These are phyloP conservation scores for Aspergillus awamori DNA, from an alignment of 2,329 filamentous ascomycete species.

Conservation along the genomic window DNA sequence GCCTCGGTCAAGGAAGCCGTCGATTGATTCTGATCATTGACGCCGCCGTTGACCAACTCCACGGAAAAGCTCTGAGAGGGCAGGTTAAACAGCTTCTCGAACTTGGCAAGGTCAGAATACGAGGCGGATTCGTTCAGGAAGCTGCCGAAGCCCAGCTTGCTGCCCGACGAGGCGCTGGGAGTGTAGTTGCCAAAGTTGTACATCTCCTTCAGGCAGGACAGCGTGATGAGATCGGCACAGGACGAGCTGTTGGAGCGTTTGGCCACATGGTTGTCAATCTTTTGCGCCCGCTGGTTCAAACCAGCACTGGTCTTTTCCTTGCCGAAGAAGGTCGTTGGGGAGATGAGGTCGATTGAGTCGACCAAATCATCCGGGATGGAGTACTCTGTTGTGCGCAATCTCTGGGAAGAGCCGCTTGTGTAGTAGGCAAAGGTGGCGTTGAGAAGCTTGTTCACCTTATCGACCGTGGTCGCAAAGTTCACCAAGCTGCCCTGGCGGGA, in stretches of 20 bases:
- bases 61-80: constrained; percentile 39
- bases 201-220: constrained; percentile 51
- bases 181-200: constrained; percentile 55
- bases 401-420: constrained; percentile 40
- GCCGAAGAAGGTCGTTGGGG: constrained; percentile 57
- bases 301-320: constrained; percentile 27
- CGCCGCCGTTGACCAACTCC: constrained; percentile 44
- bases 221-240: constrained; percentile 44
- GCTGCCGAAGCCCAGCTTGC: constrained; percentile 54
- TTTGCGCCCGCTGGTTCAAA: neutral
- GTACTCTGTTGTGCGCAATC: constrained; percentile 48
- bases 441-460: constrained; percentile 51
- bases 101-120: constrained; percentile 49
- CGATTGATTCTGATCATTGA: constrained; percentile 43
- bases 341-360: constrained; percentile 51
- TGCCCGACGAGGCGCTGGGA: constrained; percentile 49
- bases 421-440: constrained; percentile 53
- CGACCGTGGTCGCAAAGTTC: constrained; percentile 46
- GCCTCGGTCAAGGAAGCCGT: constrained; percentile 55
- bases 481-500: constrained; percentile 47
- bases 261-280: constrained; percentile 1
- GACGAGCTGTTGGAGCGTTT: constrained; percentile 11
- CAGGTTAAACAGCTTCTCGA: constrained; percentile 46
- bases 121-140: constrained; percentile 57
- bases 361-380: constrained; percentile 45